Percentiles rank a stretch among this genome's conserved stretches.
These are phyloP conservation scores for Entomortierella parvispora DNA, from an alignment of 192 early-diverging fungal genomes.

Conservation along the genomic window DNA sequence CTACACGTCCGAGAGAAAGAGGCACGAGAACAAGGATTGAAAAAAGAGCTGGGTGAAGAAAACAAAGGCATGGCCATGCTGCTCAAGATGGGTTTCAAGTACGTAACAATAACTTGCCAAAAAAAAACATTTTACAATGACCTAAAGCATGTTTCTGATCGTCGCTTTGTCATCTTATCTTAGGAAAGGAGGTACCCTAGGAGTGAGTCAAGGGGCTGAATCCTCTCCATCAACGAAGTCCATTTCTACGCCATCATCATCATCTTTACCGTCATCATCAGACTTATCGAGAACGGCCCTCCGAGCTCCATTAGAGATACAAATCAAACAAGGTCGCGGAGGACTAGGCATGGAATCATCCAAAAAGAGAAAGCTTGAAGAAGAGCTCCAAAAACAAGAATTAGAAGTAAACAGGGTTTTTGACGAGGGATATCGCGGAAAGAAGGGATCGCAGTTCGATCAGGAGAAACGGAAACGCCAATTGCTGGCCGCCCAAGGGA, in stretches of 20 bases:
- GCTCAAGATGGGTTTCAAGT: conserved; percentile 70
- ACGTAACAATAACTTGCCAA: conserved; percentile 13
- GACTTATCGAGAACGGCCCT: not conserved
- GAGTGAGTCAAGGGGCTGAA: conserved; percentile 1
- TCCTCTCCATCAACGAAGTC: not conserved
- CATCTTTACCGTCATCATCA: not conserved
- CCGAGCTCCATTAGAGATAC: conserved; percentile 23
- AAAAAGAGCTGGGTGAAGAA: conserved; percentile 55
- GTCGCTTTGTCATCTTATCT: not conserved
- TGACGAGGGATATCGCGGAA: conserved; percentile 52
- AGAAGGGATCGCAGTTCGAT: conserved; percentile 42
- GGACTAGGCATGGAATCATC: conserved; percentile 58
- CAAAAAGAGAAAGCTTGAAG: conserved; percentile 50
- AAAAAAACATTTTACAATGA: no score
- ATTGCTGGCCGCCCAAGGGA: conserved; percentile 41
- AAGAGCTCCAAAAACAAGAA: conserved; percentile 29
- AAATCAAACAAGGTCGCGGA: conserved; percentile 50
- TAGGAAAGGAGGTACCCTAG: conserved; percentile 57
- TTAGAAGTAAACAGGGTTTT: conserved; percentile 32
- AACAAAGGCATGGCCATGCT: conserved; percentile 68
- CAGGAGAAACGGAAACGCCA: conserved; percentile 43
- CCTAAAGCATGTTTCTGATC: no score
- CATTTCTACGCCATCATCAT: no score
- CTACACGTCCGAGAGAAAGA: conserved; percentile 55
- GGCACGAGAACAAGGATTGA: conserved; percentile 58